phyloP scores from a whole-genome alignment of 2,329 filamentous ascomycete genomes.

The Hymenoscyphus linearis region DNA sequence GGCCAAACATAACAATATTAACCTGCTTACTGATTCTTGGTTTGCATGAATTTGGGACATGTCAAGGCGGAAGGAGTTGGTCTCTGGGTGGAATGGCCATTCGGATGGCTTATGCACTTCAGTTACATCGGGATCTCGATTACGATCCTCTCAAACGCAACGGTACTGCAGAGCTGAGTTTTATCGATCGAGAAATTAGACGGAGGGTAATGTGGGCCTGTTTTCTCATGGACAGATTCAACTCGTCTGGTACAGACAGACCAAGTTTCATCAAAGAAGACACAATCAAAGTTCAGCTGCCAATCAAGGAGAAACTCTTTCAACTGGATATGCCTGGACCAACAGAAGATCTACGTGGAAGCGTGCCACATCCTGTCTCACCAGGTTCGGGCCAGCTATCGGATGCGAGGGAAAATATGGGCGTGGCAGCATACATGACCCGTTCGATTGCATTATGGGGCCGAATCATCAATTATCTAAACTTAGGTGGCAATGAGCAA shows the following conservation, averaged over 20 bases:
- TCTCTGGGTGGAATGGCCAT: constrained; percentile 91
- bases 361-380: constrained; percentile 56
- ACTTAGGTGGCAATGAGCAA: constrained; percentile 77
- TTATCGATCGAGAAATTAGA: constrained; percentile 88
- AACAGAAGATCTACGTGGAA: constrained; percentile 76
- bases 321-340: constrained; percentile 84
- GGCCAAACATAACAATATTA: constrained; percentile 92
- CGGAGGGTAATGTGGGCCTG: constrained; percentile 97
- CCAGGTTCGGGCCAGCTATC: constrained; percentile 59
- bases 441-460: constrained; percentile 85
- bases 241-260: constrained; percentile 88
- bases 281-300: constrained; percentile 81
- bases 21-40: constrained; percentile 86
- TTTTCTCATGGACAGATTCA: constrained; percentile 96
- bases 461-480: constrained; percentile 81
- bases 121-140: constrained; percentile 87
- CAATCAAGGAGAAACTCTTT: constrained; percentile 85
- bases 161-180: constrained; percentile 65
- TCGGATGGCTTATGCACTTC: constrained; percentile 92
- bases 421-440: constrained; percentile 86
- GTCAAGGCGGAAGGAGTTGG: constrained; percentile 94
- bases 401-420: constrained; percentile 79
- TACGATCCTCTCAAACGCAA: constrained; percentile 68
- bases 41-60: constrained; percentile 93
- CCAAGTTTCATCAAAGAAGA: constrained; percentile 90